Percentiles rank a stretch among this genome's conserved stretches.
These are phyloP conservation scores for Scutellaria galericulata DNA, from an alignment of 257 asterid genomes.

Conservation along the genomic window DNA sequence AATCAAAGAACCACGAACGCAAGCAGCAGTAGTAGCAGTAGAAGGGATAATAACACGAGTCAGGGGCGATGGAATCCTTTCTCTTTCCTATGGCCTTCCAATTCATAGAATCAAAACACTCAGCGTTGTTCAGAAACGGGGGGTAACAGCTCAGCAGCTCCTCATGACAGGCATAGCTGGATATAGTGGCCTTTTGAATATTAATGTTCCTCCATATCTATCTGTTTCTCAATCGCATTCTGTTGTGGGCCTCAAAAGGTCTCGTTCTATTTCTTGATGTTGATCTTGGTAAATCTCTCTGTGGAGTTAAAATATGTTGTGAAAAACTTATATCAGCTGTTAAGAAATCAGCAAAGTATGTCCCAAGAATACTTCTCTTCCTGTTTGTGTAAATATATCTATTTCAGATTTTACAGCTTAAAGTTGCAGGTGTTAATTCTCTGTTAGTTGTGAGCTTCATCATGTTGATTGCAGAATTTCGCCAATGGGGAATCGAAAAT, in stretches of 20 bases:
- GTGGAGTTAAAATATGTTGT: slow-evolving; percentile 23
- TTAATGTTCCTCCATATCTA: slow-evolving; percentile 33
- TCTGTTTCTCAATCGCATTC: slow-evolving; percentile 2
- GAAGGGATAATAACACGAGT: slow-evolving; percentile 50
- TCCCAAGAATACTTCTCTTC: not conserved
- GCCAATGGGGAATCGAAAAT: too few relatives aligned
- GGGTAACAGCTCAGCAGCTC: slow-evolving; percentile 48
- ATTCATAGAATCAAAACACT: slow-evolving; percentile 55
- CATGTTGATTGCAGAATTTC: not conserved
- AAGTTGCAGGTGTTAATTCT: not conserved
- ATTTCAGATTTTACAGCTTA: slow-evolving; percentile 19
- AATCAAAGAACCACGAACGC: slow-evolving; percentile 44
- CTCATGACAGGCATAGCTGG: slow-evolving; percentile 45
- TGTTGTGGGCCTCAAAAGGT: slow-evolving; percentile 33
- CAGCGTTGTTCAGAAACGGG: slow-evolving; percentile 43
- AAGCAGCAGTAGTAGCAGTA: slow-evolving; percentile 39
- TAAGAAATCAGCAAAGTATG: slow-evolving; percentile 27
- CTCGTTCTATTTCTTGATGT: slow-evolving; percentile 18
- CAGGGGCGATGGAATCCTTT: slow-evolving; percentile 84
- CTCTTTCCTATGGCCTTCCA: slow-evolving; percentile 74
- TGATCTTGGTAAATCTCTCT: slow-evolving; percentile 24
- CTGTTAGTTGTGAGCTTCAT: slow-evolving; percentile 12
- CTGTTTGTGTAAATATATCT: slow-evolving; percentile 26
- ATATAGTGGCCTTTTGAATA: slow-evolving; percentile 53
- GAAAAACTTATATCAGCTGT: slow-evolving; percentile 31